Base-by-base conservation (phyloP, 257 asterid genomes). In the Solanum piurae region DNA sequence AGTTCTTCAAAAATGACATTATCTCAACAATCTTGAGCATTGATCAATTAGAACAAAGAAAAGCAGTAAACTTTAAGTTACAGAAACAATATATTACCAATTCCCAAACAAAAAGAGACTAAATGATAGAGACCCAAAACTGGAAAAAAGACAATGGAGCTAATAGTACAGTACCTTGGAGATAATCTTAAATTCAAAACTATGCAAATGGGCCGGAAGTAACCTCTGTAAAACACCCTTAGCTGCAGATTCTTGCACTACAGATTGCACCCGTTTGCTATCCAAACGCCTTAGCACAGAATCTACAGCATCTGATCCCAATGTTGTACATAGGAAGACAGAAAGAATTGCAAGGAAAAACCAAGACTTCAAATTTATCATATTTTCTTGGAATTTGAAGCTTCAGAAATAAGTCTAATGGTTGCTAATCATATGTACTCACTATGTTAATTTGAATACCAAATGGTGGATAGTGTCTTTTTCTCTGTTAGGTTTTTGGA, bases 171-270 rank as follows among this genome's bases (percentile, higher is more conserved):
- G 27, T 72, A 96, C 99, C 99, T 95, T 92, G 36, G 96, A 62
- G 66, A 94, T 86, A 91, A 95, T 93, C 85, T 91, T 85, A 89
- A 97, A 94, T 11, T 90, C 79, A 87, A 97, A 95, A 84, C 94
- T 91, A 86, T 94, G 88, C 87, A 89, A 88, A 94, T 95, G 98
- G 87, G 98, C 87, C 2, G 99, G 99, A 86, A 97, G 94, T 90
- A 97, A 89, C 88, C 99, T 92, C 71, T 76, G 92, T 46, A 97
- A 97, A 89, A 95, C 98, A 49, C 95, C 98, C 91, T 87, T 91
- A 20, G 98, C 99, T 87, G 98, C 98, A 76, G 92, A 90, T 91
- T 94, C 98, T 92, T 97, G 98, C 7, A 88, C 94, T 8, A 90
- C 84, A 11, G 92, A 66, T 86, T 95, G 89, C 77, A 95, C 85